Percentiles rank a stretch among this genome's conserved stretches.
Conservation (phyloP, 495 filamentous ascomycete genomes). For the Daldinia grandis region DNA sequence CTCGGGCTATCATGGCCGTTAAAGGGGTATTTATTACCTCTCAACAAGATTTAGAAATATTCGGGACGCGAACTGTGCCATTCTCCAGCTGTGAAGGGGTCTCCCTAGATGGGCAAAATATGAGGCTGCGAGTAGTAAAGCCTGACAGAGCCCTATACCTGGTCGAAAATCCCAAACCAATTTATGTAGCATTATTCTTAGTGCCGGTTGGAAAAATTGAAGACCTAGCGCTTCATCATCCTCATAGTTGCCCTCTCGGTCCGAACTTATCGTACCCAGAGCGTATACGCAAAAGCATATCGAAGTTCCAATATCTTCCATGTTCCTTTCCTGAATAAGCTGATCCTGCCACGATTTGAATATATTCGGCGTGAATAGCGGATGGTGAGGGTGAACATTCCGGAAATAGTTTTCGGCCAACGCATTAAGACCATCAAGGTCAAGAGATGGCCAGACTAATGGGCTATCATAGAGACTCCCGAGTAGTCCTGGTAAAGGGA, state of each 20-base stretch:
- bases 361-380: conserved; percentile 43
- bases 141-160: conserved; percentile 44
- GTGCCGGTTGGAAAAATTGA: conserved; percentile 48
- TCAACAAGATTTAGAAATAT: conserved; percentile 44
- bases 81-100: conserved; percentile 49
- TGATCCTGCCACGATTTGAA: conserved; percentile 44
- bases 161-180: conserved; percentile 47
- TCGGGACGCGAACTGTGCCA: conserved; percentile 46
- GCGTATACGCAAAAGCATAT: conserved; percentile 52
- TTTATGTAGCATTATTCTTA: conserved; percentile 46
- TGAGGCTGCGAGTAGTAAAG: conserved; percentile 48
- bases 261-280: conserved; percentile 40
- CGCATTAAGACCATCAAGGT: conserved; percentile 36
- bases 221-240: conserved; percentile 43
- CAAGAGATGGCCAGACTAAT: conserved; percentile 42
- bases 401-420: conserved; percentile 46
- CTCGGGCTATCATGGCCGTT: not conserved
- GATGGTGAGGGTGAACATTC: conserved; percentile 47
- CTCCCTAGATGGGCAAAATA: conserved; percentile 50
- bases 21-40: conserved; percentile 29
- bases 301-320: conserved; percentile 41
- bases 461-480: conserved; percentile 39
- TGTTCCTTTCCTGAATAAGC: conserved; percentile 40
- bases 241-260: conserved; percentile 30
- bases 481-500: conserved; percentile 42